Evolutionary conservation across 495 filamentous ascomycete genomes (phyloP).

Genomic region (Trichoderma erinaceum): DNA sequence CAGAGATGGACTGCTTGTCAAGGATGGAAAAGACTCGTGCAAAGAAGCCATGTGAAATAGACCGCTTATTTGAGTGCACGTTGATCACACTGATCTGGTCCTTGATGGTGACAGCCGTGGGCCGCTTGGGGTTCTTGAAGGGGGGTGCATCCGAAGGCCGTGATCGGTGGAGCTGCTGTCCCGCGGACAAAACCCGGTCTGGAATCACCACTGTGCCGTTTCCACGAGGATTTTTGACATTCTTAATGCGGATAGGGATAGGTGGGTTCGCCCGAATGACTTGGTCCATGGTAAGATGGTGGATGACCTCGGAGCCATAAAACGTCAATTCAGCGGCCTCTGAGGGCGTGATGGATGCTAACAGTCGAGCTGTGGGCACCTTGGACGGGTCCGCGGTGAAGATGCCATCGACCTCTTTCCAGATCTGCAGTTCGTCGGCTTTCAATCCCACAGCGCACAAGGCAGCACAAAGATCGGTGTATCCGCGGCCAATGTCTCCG

Average conservation of each 20-base stretch:
- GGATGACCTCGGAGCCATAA: constrained; percentile 92
- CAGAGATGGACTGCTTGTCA: constrained; percentile 69
- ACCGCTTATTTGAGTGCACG: constrained; percentile 84
- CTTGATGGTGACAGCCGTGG: constrained; percentile 95
- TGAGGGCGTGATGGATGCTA: constrained; percentile 72
- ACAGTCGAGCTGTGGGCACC: constrained; percentile 73
- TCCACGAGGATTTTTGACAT: constrained; percentile 89
- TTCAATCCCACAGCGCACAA: constrained; percentile 70
- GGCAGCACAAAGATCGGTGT: constrained; percentile 85
- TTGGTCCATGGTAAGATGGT: constrained; percentile 98
- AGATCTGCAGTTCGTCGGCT: constrained; percentile 78
- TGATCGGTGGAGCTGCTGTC: constrained; percentile 40
- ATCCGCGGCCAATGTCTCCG: constrained; percentile 73
- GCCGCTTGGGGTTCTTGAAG: constrained; percentile 49
- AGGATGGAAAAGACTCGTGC: constrained; percentile 83
- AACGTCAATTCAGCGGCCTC: constrained; percentile 90
- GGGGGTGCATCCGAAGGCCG: constrained; percentile 23
- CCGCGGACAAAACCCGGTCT: constrained; percentile 40
- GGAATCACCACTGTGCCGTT: constrained; percentile 80
- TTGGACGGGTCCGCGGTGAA: constrained; percentile 85
- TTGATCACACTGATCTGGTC: constrained; percentile 87
- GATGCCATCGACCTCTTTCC: constrained; percentile 92
- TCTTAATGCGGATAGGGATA: constrained; percentile 96
- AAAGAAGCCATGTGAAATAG: constrained; percentile 84
- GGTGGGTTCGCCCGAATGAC: constrained; percentile 76